Base-by-base conservation (phyloP, 208 protist species). In the Crithidia mellificae region DNA sequence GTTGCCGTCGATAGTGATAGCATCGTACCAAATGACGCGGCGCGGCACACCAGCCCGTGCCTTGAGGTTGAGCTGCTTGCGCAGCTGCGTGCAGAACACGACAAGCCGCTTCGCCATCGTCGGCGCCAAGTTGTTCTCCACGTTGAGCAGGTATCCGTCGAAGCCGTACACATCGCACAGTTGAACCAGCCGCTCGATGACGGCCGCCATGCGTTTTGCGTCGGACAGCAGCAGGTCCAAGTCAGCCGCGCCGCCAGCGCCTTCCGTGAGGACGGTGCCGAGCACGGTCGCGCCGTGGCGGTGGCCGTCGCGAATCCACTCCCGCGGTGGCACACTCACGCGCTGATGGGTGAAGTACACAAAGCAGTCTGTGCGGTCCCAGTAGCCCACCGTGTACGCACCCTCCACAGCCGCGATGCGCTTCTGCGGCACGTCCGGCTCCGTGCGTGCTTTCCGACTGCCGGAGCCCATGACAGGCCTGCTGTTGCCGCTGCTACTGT, bases 131-230 rank as follows among this genome's bases (percentile, higher is more conserved):
- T 19, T 12, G 51, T 72, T 85, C 74, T 98, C 95, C 44, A 97
- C 80, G 76, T 98, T 98, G 17, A 98, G 39, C 12, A 98, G 74
- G 67, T 94, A 98, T 11, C 95, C 95, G 69, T 98, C 93, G 63
- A 98, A 98, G 34, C 78, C 70, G 68, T 94, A 92, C 25, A 76
- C 43, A 17, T 87, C 63, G 50, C 74, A 82, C 9, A 98, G 49
- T 8, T 76, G 54, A 4, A 88, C 77, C 0, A 98, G 68, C 19
- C 83, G 64, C 24, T 57, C 32, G 54, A 93, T 86, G 8, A 84
- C 68, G 14, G 54, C 17, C 1, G 54, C 71, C 65, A 83, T 81
- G 46, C 58, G 43, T 50, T 83, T 74, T 14, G 82, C 74, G 44
- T 87, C 74, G 1, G 69, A 70, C 6, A 93, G 64, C 22, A 94